Conservation (phyloP, 2,329 filamentous ascomycete genomes). For the Tolypocladium endophyticum region DNA sequence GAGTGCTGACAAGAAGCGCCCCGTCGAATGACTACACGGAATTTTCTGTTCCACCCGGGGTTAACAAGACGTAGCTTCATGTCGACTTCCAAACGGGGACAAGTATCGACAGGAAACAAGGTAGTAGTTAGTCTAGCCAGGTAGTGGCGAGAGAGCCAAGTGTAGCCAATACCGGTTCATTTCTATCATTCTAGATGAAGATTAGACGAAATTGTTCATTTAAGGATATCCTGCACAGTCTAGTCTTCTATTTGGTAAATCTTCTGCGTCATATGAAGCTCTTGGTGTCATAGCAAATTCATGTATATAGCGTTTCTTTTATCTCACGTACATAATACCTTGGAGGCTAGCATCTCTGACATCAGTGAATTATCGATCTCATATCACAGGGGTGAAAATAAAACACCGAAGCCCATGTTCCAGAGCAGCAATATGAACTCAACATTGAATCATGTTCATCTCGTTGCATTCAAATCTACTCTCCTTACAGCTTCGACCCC, state of each 20-base stretch:
- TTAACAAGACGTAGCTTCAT: neutral
- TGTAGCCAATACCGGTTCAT: neutral
- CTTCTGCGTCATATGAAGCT: neutral
- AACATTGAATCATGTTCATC: neutral
- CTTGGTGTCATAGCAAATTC: neutral
- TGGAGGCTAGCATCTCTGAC: neutral
- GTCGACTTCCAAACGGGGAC: neutral
- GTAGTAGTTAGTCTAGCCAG: neutral
- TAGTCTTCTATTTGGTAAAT: neutral
- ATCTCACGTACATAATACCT: too few species aligned
- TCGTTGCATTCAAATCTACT: neutral
- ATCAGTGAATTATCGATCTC: neutral
- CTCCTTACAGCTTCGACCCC: constrained; percentile 18
- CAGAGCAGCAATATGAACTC: neutral
- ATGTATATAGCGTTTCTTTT: neutral
- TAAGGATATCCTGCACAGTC: neutral
- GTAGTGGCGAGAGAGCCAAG: neutral
- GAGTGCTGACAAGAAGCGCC: neutral
- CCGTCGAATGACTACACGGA: neutral
- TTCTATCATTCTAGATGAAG: neutral
- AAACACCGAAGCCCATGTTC: neutral
- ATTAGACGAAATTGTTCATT: neutral
- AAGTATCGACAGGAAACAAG: neutral
- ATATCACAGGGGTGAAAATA: neutral
- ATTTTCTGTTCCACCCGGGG: neutral